These are phyloP conservation scores for Peronosclerospora sorghi DNA, from an alignment of 352 stramenopile genomes.

Conservation along the genomic window DNA sequence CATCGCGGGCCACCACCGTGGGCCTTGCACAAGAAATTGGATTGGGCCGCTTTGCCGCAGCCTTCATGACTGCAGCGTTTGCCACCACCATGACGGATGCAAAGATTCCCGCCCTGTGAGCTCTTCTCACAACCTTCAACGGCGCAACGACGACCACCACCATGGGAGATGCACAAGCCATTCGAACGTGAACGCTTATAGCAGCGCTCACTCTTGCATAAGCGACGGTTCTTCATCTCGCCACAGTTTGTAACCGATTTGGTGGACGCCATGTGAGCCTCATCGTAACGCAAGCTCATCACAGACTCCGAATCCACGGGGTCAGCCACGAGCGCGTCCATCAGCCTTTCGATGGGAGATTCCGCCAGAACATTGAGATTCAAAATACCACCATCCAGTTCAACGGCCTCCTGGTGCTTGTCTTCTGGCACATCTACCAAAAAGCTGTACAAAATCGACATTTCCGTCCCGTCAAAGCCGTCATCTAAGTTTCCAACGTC, in stretches of 20 bases:
- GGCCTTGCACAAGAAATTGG: slow-evolving; percentile 80
- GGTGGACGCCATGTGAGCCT: slow-evolving; percentile 7
- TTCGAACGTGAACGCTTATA: slow-evolving; percentile 82
- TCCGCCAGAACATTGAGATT: slow-evolving; percentile 66
- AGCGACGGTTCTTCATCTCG: slow-evolving; percentile 31
- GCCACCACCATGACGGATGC: slow-evolving; percentile 78
- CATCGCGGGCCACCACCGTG: slow-evolving; percentile 78
- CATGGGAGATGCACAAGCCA: slow-evolving; percentile 79
- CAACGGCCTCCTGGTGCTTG: slow-evolving; percentile 38
- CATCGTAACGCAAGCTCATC: slow-evolving; percentile 27
- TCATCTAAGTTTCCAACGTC: slow-evolving; percentile 69
- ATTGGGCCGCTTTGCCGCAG: slow-evolving; percentile 75
- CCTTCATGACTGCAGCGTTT: slow-evolving; percentile 69
- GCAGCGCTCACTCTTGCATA: slow-evolving; percentile 69
- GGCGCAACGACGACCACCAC: slow-evolving; percentile 63
- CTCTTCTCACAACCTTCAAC: slow-evolving; percentile 75
- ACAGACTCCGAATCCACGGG: slow-evolving; percentile 65
- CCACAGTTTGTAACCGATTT: slow-evolving; percentile 5
- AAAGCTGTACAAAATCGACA: slow-evolving; percentile 83
- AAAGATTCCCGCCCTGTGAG: slow-evolving; percentile 71
- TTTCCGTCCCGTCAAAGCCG: slow-evolving; percentile 76
- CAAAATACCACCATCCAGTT: slow-evolving; percentile 57
- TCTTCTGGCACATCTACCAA: slow-evolving; percentile 65
- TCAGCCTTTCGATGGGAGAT: slow-evolving; percentile 52
- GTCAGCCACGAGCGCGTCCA: slow-evolving; percentile 62